Percentiles rank a stretch among this genome's conserved stretches.
These are phyloP conservation scores for Colletotrichum tabaci DNA, from an alignment of 2,329 filamentous ascomycete genomes.

Conservation along the genomic window DNA sequence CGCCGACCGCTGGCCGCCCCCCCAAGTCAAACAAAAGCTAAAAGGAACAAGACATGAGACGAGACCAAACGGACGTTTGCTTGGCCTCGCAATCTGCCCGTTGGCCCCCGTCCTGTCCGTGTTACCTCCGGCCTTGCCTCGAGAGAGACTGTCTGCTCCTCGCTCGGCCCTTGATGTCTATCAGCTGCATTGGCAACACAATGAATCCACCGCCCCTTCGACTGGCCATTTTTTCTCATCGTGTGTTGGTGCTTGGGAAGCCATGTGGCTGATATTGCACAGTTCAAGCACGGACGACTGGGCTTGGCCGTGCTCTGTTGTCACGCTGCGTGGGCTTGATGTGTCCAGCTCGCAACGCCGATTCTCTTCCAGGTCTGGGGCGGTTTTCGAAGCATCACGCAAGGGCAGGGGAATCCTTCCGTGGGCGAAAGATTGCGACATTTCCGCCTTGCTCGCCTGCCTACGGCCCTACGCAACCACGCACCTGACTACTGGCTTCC, in stretches of 20 bases:
- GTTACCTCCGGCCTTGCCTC: constrained; percentile 3
- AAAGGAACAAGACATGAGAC: constrained; percentile 14
- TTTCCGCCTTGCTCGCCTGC: constrained; percentile 23
- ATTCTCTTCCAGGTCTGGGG: constrained; percentile 1
- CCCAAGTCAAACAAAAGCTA: constrained; percentile 20
- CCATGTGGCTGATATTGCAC: constrained; percentile 2
- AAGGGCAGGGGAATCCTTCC: constrained; percentile 32
- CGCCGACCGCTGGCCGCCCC: constrained; percentile 14
- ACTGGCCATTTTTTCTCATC: neutral
- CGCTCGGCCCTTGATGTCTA: constrained; percentile 19
- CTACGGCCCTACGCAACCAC: neutral
- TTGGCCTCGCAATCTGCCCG: constrained; percentile 20
- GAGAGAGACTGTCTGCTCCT: constrained; percentile 21
- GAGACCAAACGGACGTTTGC: constrained; percentile 20
- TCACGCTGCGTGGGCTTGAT: constrained; percentile 8
- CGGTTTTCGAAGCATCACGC: constrained; percentile 34
- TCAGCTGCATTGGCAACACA: constrained; percentile 18
- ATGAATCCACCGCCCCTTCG: neutral
- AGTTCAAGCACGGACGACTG: neutral
- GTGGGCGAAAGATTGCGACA: constrained; percentile 31
- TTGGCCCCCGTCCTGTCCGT: constrained; percentile 7
- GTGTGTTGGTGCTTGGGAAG: neutral
- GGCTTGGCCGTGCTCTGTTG: constrained; percentile 7
- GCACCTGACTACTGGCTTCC: constrained; percentile 1
- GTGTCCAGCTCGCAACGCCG: neutral